Conservation (phyloP, 192 early-diverging fungal species). For the Chytriomyces hyalinus region DNA sequence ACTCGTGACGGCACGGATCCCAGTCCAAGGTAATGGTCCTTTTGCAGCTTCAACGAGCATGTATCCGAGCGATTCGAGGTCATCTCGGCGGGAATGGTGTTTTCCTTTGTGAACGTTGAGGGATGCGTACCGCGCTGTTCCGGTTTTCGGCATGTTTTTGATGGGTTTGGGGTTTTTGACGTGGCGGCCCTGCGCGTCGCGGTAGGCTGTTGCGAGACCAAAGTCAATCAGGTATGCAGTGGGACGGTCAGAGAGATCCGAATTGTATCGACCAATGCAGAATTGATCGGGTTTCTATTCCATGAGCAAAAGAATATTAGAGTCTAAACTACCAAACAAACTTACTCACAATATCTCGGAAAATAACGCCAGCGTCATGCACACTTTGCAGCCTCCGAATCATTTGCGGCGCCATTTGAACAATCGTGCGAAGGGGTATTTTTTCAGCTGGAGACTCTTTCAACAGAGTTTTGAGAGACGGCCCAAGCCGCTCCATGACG, state of each 20-base stretch:
- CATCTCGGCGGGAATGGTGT: constrained; percentile 49
- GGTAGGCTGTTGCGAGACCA: constrained; percentile 45
- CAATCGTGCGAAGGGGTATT: constrained; percentile 50
- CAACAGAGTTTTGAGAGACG: constrained; percentile 37
- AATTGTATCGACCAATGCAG: constrained; percentile 49
- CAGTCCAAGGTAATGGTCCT: constrained; percentile 50
- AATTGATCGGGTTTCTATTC: constrained; percentile 59
- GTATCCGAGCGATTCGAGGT: constrained; percentile 51
- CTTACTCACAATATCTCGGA: constrained; percentile 49
- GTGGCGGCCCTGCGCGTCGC: constrained; percentile 40
- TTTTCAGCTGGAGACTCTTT: constrained; percentile 19
- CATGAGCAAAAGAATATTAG: no score
- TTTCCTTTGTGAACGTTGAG: constrained; percentile 53
- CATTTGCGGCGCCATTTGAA: constrained; percentile 39
- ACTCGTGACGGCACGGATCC: constrained; percentile 41
- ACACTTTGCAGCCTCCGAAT: constrained; percentile 37
- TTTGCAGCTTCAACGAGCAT: constrained; percentile 44
- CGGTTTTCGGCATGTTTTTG: constrained; percentile 42
- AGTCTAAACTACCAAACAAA: no score
- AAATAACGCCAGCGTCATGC: constrained; percentile 45
- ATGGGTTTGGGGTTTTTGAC: constrained; percentile 35
- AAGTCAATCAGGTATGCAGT: constrained; percentile 52
- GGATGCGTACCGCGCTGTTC: constrained; percentile 54
- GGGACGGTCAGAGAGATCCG: constrained; percentile 36
- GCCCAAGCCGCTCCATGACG: constrained; percentile 56